Percentiles rank a stretch among this genome's conserved stretches.
These are phyloP conservation scores for Pogostemon cablin DNA, from an alignment of 257 asterid genomes.

Conservation along the genomic window DNA sequence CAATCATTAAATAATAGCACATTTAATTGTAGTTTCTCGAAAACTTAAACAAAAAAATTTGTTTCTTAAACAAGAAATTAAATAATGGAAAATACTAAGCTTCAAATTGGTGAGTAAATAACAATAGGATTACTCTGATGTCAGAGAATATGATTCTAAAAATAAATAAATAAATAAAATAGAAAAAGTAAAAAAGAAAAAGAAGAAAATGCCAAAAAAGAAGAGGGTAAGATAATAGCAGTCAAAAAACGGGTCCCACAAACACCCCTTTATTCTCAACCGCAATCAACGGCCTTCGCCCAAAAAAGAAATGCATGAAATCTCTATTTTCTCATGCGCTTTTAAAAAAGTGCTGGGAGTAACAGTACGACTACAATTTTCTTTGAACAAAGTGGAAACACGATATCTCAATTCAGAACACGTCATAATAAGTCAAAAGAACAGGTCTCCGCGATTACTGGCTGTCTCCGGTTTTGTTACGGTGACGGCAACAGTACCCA, in stretches of 20 bases:
- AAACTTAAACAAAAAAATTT: no score
- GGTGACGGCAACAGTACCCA: constrained; percentile 42
- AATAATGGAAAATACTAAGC: neutral
- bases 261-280: constrained; percentile 55
- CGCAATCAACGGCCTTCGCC: constrained; percentile 82
- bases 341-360: constrained; percentile 7
- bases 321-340: constrained; percentile 40
- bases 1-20: no score
- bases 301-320: constrained; percentile 40
- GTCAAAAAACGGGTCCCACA: constrained; percentile 38
- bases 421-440: constrained; percentile 50
- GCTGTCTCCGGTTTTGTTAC: constrained; percentile 55
- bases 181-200: constrained; percentile 16
- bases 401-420: constrained; percentile 30
- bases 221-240: constrained; percentile 23
- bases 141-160: constrained; percentile 30
- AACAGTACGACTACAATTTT: constrained; percentile 1
- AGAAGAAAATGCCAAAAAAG: constrained; percentile 33
- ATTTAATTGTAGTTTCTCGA: no score
- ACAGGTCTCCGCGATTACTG: constrained; percentile 60
- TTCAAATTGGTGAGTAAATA: neutral
- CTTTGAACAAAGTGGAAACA: constrained; percentile 24
- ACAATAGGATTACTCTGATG: constrained; percentile 14
- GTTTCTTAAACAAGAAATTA: neutral
- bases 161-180: neutral